These are phyloP conservation scores for Mortierella polycephala DNA, from an alignment of 371 early-diverging fungal genomes.

Conservation along the genomic window DNA sequence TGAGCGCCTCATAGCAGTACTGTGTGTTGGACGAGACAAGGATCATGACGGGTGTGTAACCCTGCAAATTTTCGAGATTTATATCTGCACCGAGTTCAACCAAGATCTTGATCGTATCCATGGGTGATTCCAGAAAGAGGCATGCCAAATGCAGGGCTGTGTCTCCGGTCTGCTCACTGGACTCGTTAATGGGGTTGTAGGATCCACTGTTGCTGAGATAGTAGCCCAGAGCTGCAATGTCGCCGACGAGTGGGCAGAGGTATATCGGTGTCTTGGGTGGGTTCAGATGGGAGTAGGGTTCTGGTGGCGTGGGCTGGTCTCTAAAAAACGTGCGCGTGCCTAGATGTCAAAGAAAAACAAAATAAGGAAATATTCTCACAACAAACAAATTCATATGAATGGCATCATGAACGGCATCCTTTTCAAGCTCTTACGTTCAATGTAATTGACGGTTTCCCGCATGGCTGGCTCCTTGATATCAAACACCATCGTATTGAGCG, in stretches of 20 bases:
- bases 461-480: slow-evolving; percentile 39
- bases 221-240: slow-evolving; percentile 32
- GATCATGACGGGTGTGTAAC: slow-evolving; percentile 49
- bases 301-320: slow-evolving; percentile 7
- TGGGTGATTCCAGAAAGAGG: slow-evolving; percentile 45
- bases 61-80: slow-evolving; percentile 50
- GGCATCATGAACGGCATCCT: slow-evolving; percentile 2
- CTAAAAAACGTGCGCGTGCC: slow-evolving; percentile 33
- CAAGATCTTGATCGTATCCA: slow-evolving; percentile 48
- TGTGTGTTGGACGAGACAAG: slow-evolving; percentile 50
- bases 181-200: slow-evolving; percentile 52
- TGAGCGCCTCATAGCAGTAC: slow-evolving; percentile 51
- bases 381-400: neutral
- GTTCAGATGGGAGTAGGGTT: slow-evolving; percentile 29
- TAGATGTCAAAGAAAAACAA: neutral
- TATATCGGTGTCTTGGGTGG: slow-evolving; percentile 42
- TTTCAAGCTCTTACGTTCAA: slow-evolving; percentile 20
- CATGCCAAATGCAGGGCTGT: slow-evolving; percentile 50
- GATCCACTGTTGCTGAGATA: slow-evolving; percentile 20
- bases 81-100: slow-evolving; percentile 53
- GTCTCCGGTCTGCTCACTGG: slow-evolving; percentile 46
- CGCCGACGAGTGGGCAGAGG: slow-evolving; percentile 49
- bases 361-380: neutral
- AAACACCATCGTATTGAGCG: slow-evolving; percentile 47
- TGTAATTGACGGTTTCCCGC: slow-evolving; percentile 41